A percentile compares a stretch with the other conserved stretches of the same genome.
Conservation (phyloP, 2,329 filamentous ascomycete species). For the Phyllosticta capitalensis region DNA sequence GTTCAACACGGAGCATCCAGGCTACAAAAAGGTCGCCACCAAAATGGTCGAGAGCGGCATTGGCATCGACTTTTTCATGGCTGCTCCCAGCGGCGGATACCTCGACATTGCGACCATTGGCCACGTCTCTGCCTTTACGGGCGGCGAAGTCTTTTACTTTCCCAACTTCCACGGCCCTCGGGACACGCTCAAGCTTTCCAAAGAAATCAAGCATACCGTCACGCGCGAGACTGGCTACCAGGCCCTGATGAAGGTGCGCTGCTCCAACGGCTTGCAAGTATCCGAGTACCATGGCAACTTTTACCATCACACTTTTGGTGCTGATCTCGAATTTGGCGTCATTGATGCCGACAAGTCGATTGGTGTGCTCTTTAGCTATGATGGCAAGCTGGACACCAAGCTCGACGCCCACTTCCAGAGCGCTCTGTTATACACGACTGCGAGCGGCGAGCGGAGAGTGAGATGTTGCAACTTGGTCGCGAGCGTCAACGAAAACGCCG, state of each 20-base stretch:
- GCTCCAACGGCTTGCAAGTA: slow-evolving; percentile 91
- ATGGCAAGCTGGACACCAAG: slow-evolving; percentile 94
- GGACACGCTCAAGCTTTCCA: slow-evolving; percentile 72
- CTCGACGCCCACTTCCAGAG: slow-evolving; percentile 97
- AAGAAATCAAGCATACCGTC: slow-evolving; percentile 78
- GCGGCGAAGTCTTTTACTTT: slow-evolving; percentile 93
- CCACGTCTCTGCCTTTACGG: slow-evolving; percentile 77
- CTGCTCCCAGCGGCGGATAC: slow-evolving; percentile 80
- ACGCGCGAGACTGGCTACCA: slow-evolving; percentile 90
- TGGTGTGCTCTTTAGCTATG: slow-evolving; percentile 84
- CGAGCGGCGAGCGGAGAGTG: slow-evolving; percentile 78
- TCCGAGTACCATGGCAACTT: slow-evolving; percentile 95
- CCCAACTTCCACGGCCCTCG: slow-evolving; percentile 88
- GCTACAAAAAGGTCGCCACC: slow-evolving; percentile 75
- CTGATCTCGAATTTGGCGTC: slow-evolving; percentile 86
- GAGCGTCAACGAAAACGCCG: slow-evolving; percentile 74
- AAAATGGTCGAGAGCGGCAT: slow-evolving; percentile 82
- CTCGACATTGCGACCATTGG: slow-evolving; percentile 89
- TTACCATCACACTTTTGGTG: slow-evolving; percentile 87
- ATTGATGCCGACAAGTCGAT: slow-evolving; percentile 92
- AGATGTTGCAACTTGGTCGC: slow-evolving; percentile 90
- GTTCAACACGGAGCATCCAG: slow-evolving; percentile 79
- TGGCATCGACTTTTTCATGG: slow-evolving; percentile 90
- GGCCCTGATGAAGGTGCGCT: slow-evolving; percentile 95
- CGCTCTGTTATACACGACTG: slow-evolving; percentile 87